phyloP scores from a whole-genome alignment of 2,329 filamentous ascomycete genomes.

The Penicillium sp. region DNA sequence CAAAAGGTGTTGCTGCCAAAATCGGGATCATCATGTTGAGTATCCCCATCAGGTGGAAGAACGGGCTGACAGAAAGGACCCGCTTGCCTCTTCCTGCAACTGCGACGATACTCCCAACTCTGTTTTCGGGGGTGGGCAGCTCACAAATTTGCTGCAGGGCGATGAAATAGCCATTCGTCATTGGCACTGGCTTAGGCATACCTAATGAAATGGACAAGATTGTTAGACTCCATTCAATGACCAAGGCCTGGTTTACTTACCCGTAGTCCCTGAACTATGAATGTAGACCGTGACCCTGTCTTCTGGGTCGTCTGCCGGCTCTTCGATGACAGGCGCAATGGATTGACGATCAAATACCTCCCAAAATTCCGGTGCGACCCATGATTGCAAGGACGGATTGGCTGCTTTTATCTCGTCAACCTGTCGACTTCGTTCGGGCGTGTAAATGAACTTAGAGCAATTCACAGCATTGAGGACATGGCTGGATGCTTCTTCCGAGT shows the following conservation, averaged over 20 bases:
- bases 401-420: slow-evolving; percentile 10
- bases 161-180: slow-evolving; percentile 28
- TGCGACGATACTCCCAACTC: background rate
- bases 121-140: slow-evolving; percentile 4
- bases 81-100: slow-evolving; percentile 3
- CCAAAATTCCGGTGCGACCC: slow-evolving; percentile 21
- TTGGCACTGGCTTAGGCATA: slow-evolving; percentile 26
- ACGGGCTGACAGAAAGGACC: slow-evolving; percentile 16
- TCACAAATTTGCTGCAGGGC: slow-evolving; percentile 5
- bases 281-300: slow-evolving; percentile 20
- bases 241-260: slow-evolving; percentile 2
- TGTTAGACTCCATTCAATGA: background rate
- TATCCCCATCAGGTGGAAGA: slow-evolving; percentile 26
- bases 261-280: slow-evolving; percentile 27
- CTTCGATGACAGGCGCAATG: background rate
- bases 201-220: slow-evolving; percentile 8
- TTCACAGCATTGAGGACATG: slow-evolving; percentile 20
- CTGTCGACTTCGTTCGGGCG: slow-evolving; percentile 30
- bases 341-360: slow-evolving; percentile 20
- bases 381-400: slow-evolving; percentile 15
- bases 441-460: slow-evolving; percentile 22
- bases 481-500: slow-evolving; percentile 30
- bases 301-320: slow-evolving; percentile 13
- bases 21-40: slow-evolving; percentile 11
- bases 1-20: slow-evolving; percentile 8